Conservation (phyloP, 2,329 filamentous ascomycete species). For the Colletotrichum neosansevieriae region DNA sequence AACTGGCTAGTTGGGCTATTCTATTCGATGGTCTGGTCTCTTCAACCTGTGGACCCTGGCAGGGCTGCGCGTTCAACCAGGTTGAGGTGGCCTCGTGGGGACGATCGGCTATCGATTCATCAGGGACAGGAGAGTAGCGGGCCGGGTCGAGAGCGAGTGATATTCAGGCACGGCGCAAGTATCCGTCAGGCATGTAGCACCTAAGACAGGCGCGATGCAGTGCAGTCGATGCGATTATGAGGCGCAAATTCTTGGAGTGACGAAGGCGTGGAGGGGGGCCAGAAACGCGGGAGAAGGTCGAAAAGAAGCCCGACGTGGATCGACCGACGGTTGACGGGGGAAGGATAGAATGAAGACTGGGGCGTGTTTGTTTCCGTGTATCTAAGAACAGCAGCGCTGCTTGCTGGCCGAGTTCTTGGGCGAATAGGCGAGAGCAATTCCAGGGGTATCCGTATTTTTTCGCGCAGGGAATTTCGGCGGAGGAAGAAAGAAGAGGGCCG, state of each 20-base stretch:
- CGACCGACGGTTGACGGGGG: conserved; percentile 9
- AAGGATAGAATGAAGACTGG: not conserved
- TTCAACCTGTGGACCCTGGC: conserved; percentile 37
- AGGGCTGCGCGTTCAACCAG: conserved; percentile 35
- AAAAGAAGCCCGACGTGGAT: conserved; percentile 6
- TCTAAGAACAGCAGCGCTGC: conserved; percentile 11
- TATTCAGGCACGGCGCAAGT: conserved; percentile 17
- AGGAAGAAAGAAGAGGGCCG: conserved; percentile 14
- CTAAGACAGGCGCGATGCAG: not conserved
- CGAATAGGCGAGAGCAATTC: conserved; percentile 15
- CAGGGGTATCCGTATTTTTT: conserved; percentile 33
- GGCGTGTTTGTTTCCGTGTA: not conserved
- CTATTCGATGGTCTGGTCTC: conserved; percentile 16
- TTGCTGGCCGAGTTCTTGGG: not conserved
- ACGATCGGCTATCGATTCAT: conserved; percentile 40
- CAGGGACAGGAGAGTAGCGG: conserved; percentile 34
- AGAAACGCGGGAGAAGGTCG: conserved; percentile 9
- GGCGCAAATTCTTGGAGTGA: not conserved
- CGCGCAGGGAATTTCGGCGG: conserved; percentile 21
- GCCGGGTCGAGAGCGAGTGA: conserved; percentile 5
- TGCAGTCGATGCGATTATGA: not conserved
- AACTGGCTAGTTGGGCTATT: not conserved
- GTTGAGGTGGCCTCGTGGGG: conserved; percentile 39
- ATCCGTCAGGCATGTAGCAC: conserved; percentile 10
- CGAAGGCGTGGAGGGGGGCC: conserved; percentile 14